phyloP scores from a whole-genome alignment of 176 grass and related monocot species.

The barley (Hordeum vulgare) region MorexV3_pseudomolecules_assembly NC_058524.1:621543424-621543923 shows the following conservation, averaged over 20 bases:
- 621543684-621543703: neutral
- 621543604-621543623: neutral
- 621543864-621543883: neutral
- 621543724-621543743: neutral
- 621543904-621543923: neutral
- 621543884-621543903: neutral
- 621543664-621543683: too few species aligned
- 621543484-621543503: too few species aligned
- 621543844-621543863: neutral
- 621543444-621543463: too few species aligned
- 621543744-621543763: too few species aligned
- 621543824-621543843: too few species aligned
- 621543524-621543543: neutral
- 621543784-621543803: too few species aligned
- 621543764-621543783: too few species aligned
- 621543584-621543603: neutral
- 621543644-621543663: conserved; percentile 8
- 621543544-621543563: neutral
- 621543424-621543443: too few species aligned
- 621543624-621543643: too few species aligned
- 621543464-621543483: too few species aligned
- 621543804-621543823: too few species aligned
- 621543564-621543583: neutral
- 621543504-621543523: conserved; percentile 7
- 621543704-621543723: conserved; percentile 41